Conservation (phyloP, 148 eudicot species). For the Cornus kousa region DNA sequence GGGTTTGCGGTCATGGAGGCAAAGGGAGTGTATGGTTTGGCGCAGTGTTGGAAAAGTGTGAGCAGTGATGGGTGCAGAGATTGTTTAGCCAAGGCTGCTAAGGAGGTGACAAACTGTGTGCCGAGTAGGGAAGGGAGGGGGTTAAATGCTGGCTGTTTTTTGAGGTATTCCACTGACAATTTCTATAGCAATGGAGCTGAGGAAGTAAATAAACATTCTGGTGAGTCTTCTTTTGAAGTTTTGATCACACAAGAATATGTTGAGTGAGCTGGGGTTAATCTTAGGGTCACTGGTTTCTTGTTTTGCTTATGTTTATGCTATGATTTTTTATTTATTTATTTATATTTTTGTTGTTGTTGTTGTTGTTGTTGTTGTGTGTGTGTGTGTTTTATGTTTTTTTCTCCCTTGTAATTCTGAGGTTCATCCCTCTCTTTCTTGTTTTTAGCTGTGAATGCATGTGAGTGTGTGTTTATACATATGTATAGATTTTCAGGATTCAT, state of each 20-base stretch:
- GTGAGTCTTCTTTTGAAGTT: conserved; percentile 19
- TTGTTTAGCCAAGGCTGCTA: conserved; percentile 43
- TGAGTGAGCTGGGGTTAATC: not conserved
- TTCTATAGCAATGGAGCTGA: conserved; percentile 26
- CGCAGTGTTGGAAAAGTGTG: conserved; percentile 45
- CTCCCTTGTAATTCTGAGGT: too few species aligned
- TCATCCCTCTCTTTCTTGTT: too few species aligned
- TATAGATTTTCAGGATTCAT: too few species aligned
- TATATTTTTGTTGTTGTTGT: too few species aligned
- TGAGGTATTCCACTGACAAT: conserved; percentile 49
- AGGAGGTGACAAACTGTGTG: conserved; percentile 28
- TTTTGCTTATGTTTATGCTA: not conserved
- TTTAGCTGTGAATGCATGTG: too few species aligned
- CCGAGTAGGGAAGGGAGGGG: conserved; percentile 49
- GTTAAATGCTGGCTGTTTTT: conserved; percentile 49
- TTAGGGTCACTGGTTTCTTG: not conserved
- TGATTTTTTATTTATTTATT: too few species aligned
- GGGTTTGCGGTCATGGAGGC: not conserved
- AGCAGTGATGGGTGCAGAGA: conserved; percentile 26
- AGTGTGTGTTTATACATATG: too few species aligned
- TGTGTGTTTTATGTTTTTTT: too few species aligned
- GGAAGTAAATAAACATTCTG: conserved; percentile 12
- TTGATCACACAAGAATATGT: not conserved
- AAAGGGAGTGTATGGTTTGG: conserved; percentile 46
- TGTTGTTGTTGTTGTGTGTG: too few species aligned